phyloP scores from a whole-genome alignment of 2,329 filamentous ascomycete genomes.

The Verticillium longisporum region DNA sequence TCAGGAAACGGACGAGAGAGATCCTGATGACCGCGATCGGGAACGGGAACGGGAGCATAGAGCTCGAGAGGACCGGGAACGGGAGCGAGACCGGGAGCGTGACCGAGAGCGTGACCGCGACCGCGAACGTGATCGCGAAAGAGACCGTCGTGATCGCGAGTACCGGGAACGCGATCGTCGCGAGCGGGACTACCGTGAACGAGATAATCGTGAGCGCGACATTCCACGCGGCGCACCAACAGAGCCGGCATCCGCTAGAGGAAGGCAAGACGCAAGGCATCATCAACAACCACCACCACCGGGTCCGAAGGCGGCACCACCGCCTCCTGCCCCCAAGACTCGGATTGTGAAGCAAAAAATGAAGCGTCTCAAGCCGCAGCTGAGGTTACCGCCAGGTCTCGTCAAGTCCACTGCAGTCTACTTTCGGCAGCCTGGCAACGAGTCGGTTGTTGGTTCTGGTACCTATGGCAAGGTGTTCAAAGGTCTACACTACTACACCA shows the following conservation, averaged over 20 bases:
- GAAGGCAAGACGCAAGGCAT: conserved; percentile 24
- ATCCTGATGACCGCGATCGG: conserved; percentile 16
- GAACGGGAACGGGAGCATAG: conserved; percentile 41
- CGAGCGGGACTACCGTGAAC: conserved; percentile 19
- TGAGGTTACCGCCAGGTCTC: conserved; percentile 64
- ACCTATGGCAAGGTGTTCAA: conserved; percentile 97
- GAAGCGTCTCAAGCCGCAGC: conserved; percentile 64
- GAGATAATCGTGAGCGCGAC: conserved; percentile 32
- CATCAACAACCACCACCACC: conserved; percentile 19
- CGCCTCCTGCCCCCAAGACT: conserved; percentile 40
- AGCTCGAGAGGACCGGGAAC: conserved; percentile 43
- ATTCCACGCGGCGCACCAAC: conserved; percentile 44
- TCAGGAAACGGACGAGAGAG: conserved; percentile 24
- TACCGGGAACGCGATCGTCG: conserved; percentile 28
- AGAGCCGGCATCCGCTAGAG: conserved; percentile 44
- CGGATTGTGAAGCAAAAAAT: conserved; percentile 61
- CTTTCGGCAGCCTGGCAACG: conserved; percentile 92
- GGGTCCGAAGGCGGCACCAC: conserved; percentile 20
- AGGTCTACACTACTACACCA: conserved; percentile 86
- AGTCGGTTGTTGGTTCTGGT: conserved; percentile 90
- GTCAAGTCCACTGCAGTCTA: conserved; percentile 82
- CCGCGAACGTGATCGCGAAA: conserved; percentile 25
- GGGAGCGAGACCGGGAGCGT: conserved; percentile 3
- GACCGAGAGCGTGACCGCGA: conserved; percentile 1
- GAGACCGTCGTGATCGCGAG: conserved; percentile 21